Conservation (phyloP, 2,329 filamentous ascomycete species). For the Thermoascus crustaceus region DNA sequence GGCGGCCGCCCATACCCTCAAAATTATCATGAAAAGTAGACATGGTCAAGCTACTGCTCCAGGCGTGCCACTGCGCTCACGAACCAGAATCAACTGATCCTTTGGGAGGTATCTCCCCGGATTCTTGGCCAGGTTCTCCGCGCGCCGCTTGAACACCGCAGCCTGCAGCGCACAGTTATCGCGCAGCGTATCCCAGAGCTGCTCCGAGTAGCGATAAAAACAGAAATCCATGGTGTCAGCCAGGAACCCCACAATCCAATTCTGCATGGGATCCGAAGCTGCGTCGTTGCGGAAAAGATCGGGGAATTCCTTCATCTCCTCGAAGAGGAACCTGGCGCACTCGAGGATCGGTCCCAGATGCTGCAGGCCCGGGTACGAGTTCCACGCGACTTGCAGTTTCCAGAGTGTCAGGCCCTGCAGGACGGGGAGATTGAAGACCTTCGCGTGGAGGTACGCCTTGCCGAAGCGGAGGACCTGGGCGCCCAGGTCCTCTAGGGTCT, state of each 20-base stretch:
- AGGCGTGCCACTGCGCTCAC: neutral
- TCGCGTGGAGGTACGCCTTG: constrained; percentile 9
- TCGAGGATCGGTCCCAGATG: constrained; percentile 9
- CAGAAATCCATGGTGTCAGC: constrained; percentile 11
- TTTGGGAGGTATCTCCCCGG: neutral
- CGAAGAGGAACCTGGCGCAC: neutral
- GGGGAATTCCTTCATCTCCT: neutral
- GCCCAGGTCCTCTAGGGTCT: constrained; percentile 3
- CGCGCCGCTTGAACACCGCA: constrained; percentile 3
- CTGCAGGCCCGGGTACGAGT: constrained; percentile 11
- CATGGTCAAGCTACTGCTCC: neutral
- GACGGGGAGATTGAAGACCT: constrained; percentile 5
- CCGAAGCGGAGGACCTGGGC: constrained; percentile 8
- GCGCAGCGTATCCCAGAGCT: constrained; percentile 8
- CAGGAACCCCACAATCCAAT: constrained; percentile 12
- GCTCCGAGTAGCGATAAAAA: constrained; percentile 1
- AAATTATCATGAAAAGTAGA: neutral
- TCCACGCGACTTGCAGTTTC: constrained; percentile 17
- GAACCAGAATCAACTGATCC: neutral
- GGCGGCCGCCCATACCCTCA: neutral
- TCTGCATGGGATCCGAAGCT: constrained; percentile 6
- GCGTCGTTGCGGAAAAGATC: neutral
- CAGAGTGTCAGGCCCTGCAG: constrained; percentile 7
- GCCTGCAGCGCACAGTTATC: constrained; percentile 2
- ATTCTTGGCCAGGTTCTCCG: neutral